Conservation (phyloP, 2,329 filamentous ascomycete genomes). For the Xylariales sp. region DNA sequence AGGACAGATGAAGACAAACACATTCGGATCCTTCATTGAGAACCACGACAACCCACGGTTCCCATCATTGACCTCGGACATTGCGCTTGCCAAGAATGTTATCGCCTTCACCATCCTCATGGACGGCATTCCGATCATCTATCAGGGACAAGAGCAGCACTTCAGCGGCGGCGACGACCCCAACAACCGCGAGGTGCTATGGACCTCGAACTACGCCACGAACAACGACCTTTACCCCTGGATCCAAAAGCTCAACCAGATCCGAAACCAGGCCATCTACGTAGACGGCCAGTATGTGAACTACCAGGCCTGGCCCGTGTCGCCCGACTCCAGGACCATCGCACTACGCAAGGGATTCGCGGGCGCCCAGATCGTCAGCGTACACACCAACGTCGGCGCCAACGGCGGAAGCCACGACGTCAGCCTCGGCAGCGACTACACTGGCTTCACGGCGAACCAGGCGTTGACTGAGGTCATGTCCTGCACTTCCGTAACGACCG, state of each 20-base stretch:
- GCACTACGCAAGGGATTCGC: constrained; percentile 59
- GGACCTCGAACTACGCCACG: constrained; percentile 60
- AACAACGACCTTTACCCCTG: constrained; percentile 54
- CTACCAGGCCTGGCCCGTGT: constrained; percentile 54
- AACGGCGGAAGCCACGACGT: constrained; percentile 49
- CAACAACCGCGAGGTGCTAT: constrained; percentile 62
- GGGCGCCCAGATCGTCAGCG: constrained; percentile 49
- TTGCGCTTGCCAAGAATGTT: constrained; percentile 63
- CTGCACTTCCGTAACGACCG: constrained; percentile 57
- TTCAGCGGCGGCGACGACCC: constrained; percentile 57
- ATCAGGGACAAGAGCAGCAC: constrained; percentile 69
- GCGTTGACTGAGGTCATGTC: constrained; percentile 56
- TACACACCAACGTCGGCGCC: constrained; percentile 56
- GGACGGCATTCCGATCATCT: constrained; percentile 69
- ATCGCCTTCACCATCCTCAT: constrained; percentile 65
- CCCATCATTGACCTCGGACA: constrained; percentile 58
- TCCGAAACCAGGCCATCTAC: constrained; percentile 58
- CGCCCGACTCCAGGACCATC: constrained; percentile 56
- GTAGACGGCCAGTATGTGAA: constrained; percentile 54
- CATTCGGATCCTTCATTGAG: constrained; percentile 59
- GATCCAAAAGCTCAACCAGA: constrained; percentile 60
- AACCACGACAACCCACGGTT: constrained; percentile 63
- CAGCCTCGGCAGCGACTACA: constrained; percentile 51
- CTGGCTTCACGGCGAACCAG: constrained; percentile 53
- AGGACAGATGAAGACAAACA: constrained; percentile 41